Base-by-base conservation (phyloP, 163 green algal species). In the Chlamydomonas reinhardtii region DNA sequence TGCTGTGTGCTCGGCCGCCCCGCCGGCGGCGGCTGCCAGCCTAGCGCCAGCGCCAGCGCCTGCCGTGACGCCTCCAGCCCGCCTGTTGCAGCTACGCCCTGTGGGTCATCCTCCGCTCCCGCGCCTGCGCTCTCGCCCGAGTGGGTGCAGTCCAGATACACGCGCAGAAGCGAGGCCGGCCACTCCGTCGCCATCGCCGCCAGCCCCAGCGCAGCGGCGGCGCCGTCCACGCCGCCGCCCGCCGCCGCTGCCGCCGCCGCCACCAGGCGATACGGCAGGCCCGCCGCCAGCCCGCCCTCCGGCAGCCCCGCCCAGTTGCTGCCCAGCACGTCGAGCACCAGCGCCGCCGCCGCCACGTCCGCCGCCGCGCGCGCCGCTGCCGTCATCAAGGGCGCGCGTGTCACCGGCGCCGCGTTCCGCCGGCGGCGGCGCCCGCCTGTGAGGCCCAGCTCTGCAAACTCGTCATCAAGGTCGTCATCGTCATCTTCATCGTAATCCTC, bases 281-380 rank as follows among this genome's bases (percentile, higher is more conserved):
- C 62, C 32, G 61, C n/a, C 29, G 20, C 61, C 76, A 83, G 35
- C 27, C n/a, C 62, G 24, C 62, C 76, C 20, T 74, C 62, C 76
- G 19, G 61, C 59, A 83, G 61, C 22, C 76, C 76, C 6, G 62
- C 76, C 76, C 76, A 83, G 62, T 83, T 83, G 61, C 34, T 32
- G 59, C 76, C 73, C 61, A 83, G 35, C 25, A 83, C 19, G 64
- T 83, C 76, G 6, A 48, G 35, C 27, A 82, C 32, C 32, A 83
- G 35, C 24, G 24, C 32, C 19, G 75, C 75, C 32, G 75, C 75
- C 34, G 59, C 59, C 12, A 59, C 56, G 32, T 71, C 74, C 20
- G 32, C 56, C 16, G 25, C 54, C 34, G 9, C 9, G 19, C 27
- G 52, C 52, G 27, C 14, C 59, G 52, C 48, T 14, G 48, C 48